phyloP scores from a whole-genome alignment of 176 grass and related monocot species.

The Phoenix roebelenii region DNA sequence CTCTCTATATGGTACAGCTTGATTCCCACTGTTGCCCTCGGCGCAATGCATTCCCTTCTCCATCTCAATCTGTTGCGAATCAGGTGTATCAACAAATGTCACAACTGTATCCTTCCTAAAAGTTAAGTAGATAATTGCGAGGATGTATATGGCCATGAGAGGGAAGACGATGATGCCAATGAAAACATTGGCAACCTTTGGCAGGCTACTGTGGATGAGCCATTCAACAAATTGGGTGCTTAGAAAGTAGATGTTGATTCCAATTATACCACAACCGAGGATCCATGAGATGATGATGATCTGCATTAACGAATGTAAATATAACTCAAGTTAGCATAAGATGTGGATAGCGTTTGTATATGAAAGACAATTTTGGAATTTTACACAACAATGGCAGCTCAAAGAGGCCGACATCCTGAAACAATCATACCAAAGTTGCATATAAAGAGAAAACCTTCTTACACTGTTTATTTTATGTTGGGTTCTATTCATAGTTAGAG shows the following conservation, averaged over 20 bases:
- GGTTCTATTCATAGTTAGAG: too few relatives aligned
- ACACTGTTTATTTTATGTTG: too few relatives aligned
- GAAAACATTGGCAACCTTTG: slow-evolving; percentile 34
- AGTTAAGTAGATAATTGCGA: slow-evolving; percentile 48
- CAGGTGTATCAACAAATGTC: slow-evolving; percentile 35
- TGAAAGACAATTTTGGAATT: too few relatives aligned
- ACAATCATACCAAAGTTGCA: too few relatives aligned
- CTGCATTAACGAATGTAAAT: slow-evolving; percentile 22
- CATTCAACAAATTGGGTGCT: slow-evolving; percentile 54
- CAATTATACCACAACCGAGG: slow-evolving; percentile 42
- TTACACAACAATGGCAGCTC: too few relatives aligned
- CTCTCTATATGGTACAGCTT: slow-evolving; percentile 41
- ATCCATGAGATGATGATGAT: slow-evolving; percentile 56
- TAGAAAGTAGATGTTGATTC: slow-evolving; percentile 77
- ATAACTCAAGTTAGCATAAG: too few relatives aligned
- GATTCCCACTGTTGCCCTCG: neutral
- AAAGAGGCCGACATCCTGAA: too few relatives aligned
- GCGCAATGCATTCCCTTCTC: slow-evolving; percentile 28
- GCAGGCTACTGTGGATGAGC: slow-evolving; percentile 53
- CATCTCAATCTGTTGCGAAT: slow-evolving; percentile 22
- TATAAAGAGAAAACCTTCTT: too few relatives aligned
- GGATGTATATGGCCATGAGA: slow-evolving; percentile 44
- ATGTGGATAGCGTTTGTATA: too few relatives aligned
- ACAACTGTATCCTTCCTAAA: slow-evolving; percentile 46
- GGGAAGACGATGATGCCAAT: slow-evolving; percentile 45